Conservation (phyloP, 2,329 filamentous ascomycete genomes). For the Hypoxylon sp. region DNA sequence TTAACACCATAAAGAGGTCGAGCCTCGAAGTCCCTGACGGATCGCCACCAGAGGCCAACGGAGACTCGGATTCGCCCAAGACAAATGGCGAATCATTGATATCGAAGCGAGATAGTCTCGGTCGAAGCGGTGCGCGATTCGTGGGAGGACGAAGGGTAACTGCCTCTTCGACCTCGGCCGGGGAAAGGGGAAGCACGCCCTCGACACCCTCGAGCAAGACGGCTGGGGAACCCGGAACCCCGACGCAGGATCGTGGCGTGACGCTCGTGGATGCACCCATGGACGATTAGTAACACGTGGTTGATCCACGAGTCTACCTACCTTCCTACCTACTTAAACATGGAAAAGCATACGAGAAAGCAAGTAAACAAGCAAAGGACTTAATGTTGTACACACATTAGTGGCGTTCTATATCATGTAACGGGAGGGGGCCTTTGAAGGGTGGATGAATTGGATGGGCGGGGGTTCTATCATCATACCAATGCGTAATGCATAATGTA, state of each 20-base stretch:
- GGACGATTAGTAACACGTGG: slow-evolving; percentile 53
- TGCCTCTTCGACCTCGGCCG: slow-evolving; percentile 44
- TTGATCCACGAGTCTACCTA: no score
- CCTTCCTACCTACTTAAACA: no score
- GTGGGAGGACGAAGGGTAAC: slow-evolving; percentile 61
- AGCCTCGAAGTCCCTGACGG: slow-evolving; percentile 84
- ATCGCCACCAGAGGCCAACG: slow-evolving; percentile 53
- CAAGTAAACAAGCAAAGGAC: no score
- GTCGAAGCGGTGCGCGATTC: slow-evolving; percentile 61
- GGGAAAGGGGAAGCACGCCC: slow-evolving; percentile 43
- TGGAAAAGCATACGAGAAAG: no score
- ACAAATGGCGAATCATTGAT: slow-evolving; percentile 42
- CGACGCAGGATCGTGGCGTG: slow-evolving; percentile 52
- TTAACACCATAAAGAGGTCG: slow-evolving; percentile 61
- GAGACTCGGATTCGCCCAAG: slow-evolving; percentile 47
- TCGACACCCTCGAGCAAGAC: slow-evolving; percentile 40
- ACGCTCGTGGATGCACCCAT: slow-evolving; percentile 63
- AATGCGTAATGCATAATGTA: slow-evolving; percentile 29
- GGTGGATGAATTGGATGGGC: no score
- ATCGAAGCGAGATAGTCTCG: slow-evolving; percentile 62
- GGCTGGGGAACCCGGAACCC: slow-evolving; percentile 36
- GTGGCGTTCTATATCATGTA: no score
- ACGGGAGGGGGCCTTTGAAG: no score
- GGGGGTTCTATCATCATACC: no score
- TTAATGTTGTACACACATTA: background rate